phyloP scores from a whole-genome alignment of 345 rosid genomes.

The Populus simonii region DNA sequence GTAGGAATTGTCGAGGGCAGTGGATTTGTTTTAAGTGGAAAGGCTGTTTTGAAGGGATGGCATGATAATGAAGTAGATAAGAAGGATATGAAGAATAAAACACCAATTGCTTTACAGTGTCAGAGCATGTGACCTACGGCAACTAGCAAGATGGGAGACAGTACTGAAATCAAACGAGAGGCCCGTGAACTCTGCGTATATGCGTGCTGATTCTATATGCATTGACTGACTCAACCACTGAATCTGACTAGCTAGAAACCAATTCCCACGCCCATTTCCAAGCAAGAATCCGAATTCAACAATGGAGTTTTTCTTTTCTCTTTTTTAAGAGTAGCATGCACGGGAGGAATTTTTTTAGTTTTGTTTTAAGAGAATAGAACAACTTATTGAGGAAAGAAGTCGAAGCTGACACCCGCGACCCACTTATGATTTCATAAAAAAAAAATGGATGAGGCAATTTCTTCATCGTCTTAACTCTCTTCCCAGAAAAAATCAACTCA shows the following conservation, averaged over 20 bases:
- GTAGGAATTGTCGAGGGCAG: neutral
- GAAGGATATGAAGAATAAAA: conserved; percentile 38
- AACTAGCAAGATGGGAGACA: conserved; percentile 33
- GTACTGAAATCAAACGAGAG: conserved; percentile 26
- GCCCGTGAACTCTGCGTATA: conserved; percentile 42
- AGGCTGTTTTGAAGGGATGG: conserved; percentile 4
- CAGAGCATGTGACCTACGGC: conserved; percentile 52
- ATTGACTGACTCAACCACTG: conserved; percentile 17
- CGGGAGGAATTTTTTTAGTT: too few species aligned
- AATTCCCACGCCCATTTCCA: conserved; percentile 34
- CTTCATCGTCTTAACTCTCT: too few species aligned
- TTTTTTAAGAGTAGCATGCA: too few species aligned
- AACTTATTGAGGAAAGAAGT: too few species aligned
- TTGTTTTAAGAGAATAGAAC: too few species aligned
- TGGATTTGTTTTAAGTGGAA: conserved; percentile 15
- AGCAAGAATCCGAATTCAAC: neutral
- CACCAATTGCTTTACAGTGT: conserved; percentile 22
- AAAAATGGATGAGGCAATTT: too few species aligned
- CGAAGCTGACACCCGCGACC: too few species aligned
- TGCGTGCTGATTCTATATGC: neutral
- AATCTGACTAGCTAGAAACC: neutral
- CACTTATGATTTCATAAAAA: too few species aligned
- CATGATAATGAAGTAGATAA: conserved; percentile 14
- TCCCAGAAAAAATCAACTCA: too few species aligned
- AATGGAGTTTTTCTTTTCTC: neutral